phyloP scores from a whole-genome alignment of 305 asterid genomes.

The Fraxinus sp. region DNA sequence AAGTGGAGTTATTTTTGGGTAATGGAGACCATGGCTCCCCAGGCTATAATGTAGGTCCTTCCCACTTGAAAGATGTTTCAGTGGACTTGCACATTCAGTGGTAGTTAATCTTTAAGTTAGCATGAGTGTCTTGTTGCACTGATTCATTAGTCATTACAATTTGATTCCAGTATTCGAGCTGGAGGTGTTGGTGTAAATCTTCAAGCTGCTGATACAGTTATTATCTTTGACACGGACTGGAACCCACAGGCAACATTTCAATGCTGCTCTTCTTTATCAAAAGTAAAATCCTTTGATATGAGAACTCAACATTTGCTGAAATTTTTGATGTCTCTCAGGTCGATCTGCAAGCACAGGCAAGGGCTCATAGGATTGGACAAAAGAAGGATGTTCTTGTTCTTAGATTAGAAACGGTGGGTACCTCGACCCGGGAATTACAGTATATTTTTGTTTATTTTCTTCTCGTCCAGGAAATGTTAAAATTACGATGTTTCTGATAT shows the following conservation, averaged over 20 bases:
- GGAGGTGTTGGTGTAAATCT: constrained; percentile 99
- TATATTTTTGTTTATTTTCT: constrained; percentile 16
- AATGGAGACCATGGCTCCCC: neutral
- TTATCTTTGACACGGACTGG: constrained; percentile 98
- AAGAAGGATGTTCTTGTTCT: constrained; percentile 98
- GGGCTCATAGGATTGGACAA: constrained; percentile 99
- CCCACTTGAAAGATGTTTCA: neutral
- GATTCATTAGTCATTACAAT: constrained; percentile 24
- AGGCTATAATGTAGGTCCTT: neutral
- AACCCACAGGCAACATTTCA: constrained; percentile 80
- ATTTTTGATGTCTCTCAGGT: constrained; percentile 55
- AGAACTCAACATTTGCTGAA: constrained; percentile 16
- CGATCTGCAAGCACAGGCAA: constrained; percentile 99
- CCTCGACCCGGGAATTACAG: constrained; percentile 22
- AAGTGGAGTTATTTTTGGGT: neutral
- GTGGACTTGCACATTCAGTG: neutral
- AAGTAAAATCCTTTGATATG: constrained; percentile 14
- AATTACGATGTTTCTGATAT: neutral
- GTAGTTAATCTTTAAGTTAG: neutral
- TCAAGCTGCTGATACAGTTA: constrained; percentile 99
- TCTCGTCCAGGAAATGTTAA: neutral
- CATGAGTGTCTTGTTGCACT: constrained; percentile 11
- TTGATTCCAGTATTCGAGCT: constrained; percentile 84
- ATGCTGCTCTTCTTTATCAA: constrained; percentile 17
- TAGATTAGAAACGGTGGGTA: constrained; percentile 89